Evolutionary conservation across 257 asterid species (phyloP), one percentile per base, ranked within the genome.

Genomic region (Lycium ferocissimum): DNA sequence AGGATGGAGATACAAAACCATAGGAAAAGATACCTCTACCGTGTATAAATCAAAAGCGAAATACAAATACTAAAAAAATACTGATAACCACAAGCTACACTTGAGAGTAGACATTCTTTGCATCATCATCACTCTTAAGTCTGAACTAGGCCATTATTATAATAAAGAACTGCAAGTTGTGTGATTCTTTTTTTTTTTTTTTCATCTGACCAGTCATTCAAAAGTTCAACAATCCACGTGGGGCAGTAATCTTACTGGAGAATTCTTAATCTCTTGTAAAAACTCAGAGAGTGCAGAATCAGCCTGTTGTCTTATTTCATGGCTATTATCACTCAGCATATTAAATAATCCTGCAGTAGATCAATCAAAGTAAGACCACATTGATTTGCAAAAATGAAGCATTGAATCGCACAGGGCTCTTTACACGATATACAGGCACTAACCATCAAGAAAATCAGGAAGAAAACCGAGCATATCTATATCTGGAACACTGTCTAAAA

Each of bases 391-490:
- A 35, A 82, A 89, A 59, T 14, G 12, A 69, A 35, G 45, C n/a
- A 83, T 33, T 35, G 37, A 83, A 54, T 54, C 12, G 20, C 79
- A 53, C 51, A 35, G 85, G 81, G 26, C 49, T 12, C 57, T 83
- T 70, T 73, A 54, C 47, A 70, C 57, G 83, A 69, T 56, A 73
- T 72, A 58, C 54, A 13, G 80, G 84, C 70, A 88, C 97, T 85
- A 85, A 97, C 99, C 99, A 89, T 97, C 99, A 85, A 97, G 99
- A 90, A 97, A 97, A 90, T 97, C 99, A 75, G 99, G 99, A 80
- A 97, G 99, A 90, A 97, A 97, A 43, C 99, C 99, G 85, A 97
- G 94, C 99, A 97, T 97, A 90, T 97, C 99, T 56, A 97, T 97
- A 81, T 95, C 99, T 56, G 99, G 99, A 89, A 97, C 99, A 86